Evolutionary conservation across 1,139 yeast species (phyloP), one percentile per base, ranked within the genome.

Genomic region (Yamadazyma blattariae): DNA sequence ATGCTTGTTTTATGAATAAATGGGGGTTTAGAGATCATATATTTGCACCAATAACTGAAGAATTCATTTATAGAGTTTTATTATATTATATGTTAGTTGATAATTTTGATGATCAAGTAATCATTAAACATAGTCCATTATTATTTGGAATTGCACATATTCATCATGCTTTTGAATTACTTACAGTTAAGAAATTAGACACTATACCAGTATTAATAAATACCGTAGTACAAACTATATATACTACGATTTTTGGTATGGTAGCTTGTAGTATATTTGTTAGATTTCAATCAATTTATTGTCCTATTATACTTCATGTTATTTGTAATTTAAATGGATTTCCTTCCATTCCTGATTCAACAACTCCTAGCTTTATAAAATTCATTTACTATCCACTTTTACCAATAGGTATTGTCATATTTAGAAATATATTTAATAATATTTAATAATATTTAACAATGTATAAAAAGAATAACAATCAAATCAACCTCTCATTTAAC

Each of bases 111-210:
- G 43, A 41, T 7, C 8, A n/a, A 7, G 39, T 53, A 11, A 51
- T 68, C 24, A 52, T 77, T 2, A 51, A 58, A 33, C 56, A 59
- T 19, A 71, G 90, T 2, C 96, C 97, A 0, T 51, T 82, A 15
- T 72, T 81, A 44, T 92, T 92, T 63, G 96, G 96, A 1, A 52
- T 87, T n/a, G 97, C 97, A 0, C 99, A 92, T 59, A 40, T 85
- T 14, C 96, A 92, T 54, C 97, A 92, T 57, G 95, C 81, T 1
- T 71, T 70, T 46, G 86, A 80, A 40, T 50, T 77, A 21, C 34
- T 39, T 10, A 27, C 16, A 3, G 35, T 37, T 7, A 31, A 35
- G 10, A 31, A 31, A 3, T 9, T 34, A 3, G 19, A 36, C 3
- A 22, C 34, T 6, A 9, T 18, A 1, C 23, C 25, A 25, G 47